Evolutionary conservation across 2,329 filamentous ascomycete genomes (phyloP).

Genomic region (Diaporthe australafricana): DNA sequence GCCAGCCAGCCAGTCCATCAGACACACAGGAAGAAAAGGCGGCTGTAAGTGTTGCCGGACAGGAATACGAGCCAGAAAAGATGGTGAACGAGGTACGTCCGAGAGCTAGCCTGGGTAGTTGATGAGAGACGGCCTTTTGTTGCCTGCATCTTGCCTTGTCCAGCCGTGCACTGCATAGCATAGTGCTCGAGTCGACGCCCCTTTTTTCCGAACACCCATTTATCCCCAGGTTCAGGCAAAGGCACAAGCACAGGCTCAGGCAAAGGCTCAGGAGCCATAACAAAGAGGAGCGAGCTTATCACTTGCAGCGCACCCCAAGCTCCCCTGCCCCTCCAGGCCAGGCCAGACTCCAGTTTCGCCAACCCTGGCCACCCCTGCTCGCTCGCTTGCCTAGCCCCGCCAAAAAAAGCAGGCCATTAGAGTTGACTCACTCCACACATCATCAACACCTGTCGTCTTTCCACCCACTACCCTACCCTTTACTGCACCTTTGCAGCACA

Average conservation of each 20-base stretch:
- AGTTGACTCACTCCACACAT: slow-evolving; percentile 34
- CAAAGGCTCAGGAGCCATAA: no score
- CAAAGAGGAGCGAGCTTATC: slow-evolving; percentile 2
- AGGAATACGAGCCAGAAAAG: slow-evolving; percentile 19
- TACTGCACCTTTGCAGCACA: slow-evolving; percentile 1
- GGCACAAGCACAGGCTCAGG: neutral
- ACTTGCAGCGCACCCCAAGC: neutral
- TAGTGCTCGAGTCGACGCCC: slow-evolving; percentile 8
- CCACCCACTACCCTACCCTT: slow-evolving; percentile 10
- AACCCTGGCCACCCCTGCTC: slow-evolving; percentile 21
- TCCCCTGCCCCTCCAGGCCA: slow-evolving; percentile 12
- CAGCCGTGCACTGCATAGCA: slow-evolving; percentile 1
- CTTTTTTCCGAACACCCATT: neutral
- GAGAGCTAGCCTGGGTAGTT: neutral
- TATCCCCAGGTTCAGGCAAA: neutral
- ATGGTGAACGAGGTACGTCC: slow-evolving; percentile 36
- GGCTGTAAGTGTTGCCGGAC: neutral
- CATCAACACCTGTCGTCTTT: slow-evolving; percentile 34
- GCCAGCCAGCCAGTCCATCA: neutral
- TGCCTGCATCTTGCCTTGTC: neutral
- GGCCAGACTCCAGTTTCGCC: slow-evolving; percentile 8
- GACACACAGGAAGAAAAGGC: neutral
- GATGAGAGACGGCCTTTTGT: neutral
- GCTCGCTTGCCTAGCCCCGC: slow-evolving; percentile 28
- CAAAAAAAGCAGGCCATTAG: slow-evolving; percentile 36